Evolutionary conservation across 2,329 filamentous ascomycete genomes (phyloP).

Genomic region (Clarireedia homoeocarpa): DNA sequence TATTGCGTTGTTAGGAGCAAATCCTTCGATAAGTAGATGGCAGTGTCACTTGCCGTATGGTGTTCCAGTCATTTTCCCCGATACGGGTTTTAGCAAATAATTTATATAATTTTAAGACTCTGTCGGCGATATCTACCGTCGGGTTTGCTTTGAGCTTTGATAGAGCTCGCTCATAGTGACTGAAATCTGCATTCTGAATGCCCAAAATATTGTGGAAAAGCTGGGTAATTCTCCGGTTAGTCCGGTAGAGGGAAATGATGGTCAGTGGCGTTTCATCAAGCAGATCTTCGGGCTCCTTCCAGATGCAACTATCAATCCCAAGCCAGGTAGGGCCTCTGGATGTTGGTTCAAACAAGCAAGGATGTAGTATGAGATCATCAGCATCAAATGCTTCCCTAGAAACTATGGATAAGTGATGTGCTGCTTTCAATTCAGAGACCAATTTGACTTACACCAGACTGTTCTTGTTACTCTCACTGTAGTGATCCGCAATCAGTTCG

Average conservation of each 20-base stretch:
- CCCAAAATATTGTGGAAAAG: conserved; percentile 12
- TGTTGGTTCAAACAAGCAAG: conserved; percentile 6
- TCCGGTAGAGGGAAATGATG: conserved; percentile 12
- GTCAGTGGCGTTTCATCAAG: conserved; percentile 12
- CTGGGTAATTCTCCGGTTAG: conserved; percentile 4
- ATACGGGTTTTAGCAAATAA: conserved; percentile 1
- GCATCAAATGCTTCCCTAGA: not conserved
- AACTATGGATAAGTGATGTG: not conserved
- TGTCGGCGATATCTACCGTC: conserved; percentile 1
- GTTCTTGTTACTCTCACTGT: conserved; percentile 4
- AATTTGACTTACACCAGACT: conserved; percentile 7
- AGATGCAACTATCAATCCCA: conserved; percentile 11
- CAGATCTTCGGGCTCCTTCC: conserved; percentile 14
- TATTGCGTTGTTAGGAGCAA: not conserved
- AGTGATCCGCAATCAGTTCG: conserved; percentile 13
- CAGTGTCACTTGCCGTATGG: not conserved
- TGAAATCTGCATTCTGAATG: conserved; percentile 15
- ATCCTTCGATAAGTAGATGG: not conserved
- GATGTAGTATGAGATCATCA: conserved; percentile 11
- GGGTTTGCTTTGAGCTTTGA: conserved; percentile 1
- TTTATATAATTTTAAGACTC: conserved; percentile 5
- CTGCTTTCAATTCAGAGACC: not conserved
- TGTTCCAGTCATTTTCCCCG: not conserved
- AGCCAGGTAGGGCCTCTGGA: conserved; percentile 11
- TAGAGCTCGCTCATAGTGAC: conserved; percentile 12